Evolutionary conservation across 1,284 basidiomycete species (phyloP), one percentile per base, ranked within the genome.

Genomic region (Coniophora puteana): DNA sequence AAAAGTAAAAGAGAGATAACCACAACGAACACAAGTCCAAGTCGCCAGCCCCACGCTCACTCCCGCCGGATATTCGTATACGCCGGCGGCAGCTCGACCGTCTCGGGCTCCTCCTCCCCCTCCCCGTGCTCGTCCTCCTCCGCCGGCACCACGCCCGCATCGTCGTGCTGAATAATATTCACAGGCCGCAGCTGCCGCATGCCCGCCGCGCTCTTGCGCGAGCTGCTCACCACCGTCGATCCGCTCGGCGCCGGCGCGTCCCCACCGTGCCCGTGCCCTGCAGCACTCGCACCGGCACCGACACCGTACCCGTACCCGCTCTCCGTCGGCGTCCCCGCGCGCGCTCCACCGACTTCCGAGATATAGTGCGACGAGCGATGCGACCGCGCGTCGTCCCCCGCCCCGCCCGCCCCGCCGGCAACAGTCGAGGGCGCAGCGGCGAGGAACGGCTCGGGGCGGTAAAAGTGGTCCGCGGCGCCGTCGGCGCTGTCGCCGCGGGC

Each of bases 81-180:
- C 26, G 86, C 85, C 5, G 86, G 86, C 12, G 86, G 86, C 34
- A 89, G 68, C 62, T 89, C 86, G 28, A 89, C 76, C 35, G 85
- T 88, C 58, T 86, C 84, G 8, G 73, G 52, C 46, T 77, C 72
- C 23, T 64, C 62, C 13, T 51, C 65, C 7, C 68, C 71, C 29
- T 45, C 29, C n/a, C 47, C 17, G 41, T 5, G 36, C 3, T 59
- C 63, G 31, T 58, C 41, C 42, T 57, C 45, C 30, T 55, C 43
- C n/a, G 54, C 51, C 23, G 53, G 61, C 25, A 68, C 68, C 5
- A 76, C 76, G 1, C 86, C 86, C 0, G 80, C 86, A 54, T 90
- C 86, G 47, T 89, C 85, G 51, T 90, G 86, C 62, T 89, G 87
- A 38, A 89, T 74, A 51, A 88, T 75, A 54, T 89, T 89, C 31